Evolutionary conservation across 192 early-diverging fungal species (phyloP).

Genomic region (Piromyces finnis): DNA sequence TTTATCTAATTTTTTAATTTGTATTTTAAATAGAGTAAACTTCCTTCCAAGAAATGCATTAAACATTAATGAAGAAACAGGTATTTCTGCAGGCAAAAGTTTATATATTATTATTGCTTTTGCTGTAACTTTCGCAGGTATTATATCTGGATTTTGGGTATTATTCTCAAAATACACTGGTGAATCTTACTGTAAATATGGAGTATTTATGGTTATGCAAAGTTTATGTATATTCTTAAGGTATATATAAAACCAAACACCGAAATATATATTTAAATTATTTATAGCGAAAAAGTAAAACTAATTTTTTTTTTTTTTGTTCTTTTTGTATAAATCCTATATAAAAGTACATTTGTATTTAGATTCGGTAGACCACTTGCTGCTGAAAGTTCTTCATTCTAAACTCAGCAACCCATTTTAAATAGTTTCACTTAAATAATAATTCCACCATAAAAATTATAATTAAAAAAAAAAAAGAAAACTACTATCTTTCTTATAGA

Average conservation of each 20-base stretch:
- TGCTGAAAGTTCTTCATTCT: background rate
- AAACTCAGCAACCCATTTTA: too few relatives aligned
- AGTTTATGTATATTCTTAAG: background rate
- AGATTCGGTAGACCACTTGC: background rate
- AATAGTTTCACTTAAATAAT: background rate
- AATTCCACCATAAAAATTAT: too few relatives aligned
- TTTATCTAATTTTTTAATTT: too few relatives aligned
- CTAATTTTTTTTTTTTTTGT: too few relatives aligned
- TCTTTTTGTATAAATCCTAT: background rate
- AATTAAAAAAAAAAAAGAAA: too few relatives aligned
- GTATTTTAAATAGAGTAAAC: background rate
- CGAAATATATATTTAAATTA: too few relatives aligned
- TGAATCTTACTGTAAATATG: background rate
- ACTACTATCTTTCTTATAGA: too few relatives aligned
- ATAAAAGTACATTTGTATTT: background rate
- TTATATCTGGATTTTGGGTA: background rate
- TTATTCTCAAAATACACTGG: background rate
- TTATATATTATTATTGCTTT: background rate
- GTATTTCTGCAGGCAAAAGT: background rate
- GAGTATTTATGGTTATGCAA: background rate
- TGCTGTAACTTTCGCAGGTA: background rate
- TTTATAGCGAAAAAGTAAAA: too few relatives aligned
- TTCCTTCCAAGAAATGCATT: background rate
- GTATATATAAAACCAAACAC: too few relatives aligned
- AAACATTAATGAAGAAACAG: background rate